Evolutionary conservation across 169 alveolate genomes (phyloP).

Genomic region (Plasmodium blacklocki): DNA sequence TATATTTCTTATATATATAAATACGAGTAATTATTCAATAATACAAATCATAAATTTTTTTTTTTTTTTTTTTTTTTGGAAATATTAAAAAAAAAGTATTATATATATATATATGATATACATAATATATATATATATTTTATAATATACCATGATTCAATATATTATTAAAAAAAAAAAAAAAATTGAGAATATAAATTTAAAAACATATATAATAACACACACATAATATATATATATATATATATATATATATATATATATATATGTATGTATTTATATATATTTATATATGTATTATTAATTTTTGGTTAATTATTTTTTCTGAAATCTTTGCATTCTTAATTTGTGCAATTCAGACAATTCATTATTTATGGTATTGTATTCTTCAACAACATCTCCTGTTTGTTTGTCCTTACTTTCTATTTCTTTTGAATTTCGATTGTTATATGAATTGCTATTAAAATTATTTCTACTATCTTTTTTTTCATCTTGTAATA

Average conservation of each 20-base stretch:
- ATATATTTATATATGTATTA: background rate
- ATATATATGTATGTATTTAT: background rate
- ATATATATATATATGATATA: too few relatives aligned
- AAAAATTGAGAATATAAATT: background rate
- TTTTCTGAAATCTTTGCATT: conserved; percentile 34
- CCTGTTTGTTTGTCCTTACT: background rate
- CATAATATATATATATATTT: too few relatives aligned
- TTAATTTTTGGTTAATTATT: conserved; percentile 4
- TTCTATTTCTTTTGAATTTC: background rate
- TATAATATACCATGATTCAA: too few relatives aligned
- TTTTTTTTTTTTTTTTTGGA: too few relatives aligned
- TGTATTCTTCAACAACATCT: conserved; percentile 14
- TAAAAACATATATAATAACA: background rate
- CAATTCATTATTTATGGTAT: conserved; percentile 54
- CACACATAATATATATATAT: background rate
- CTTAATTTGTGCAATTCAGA: conserved; percentile 57
- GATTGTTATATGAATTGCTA: background rate
- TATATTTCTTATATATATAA: too few relatives aligned
- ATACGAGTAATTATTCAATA: too few relatives aligned
- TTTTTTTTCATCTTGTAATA: background rate
- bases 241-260: background rate
- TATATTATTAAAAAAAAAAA: too few relatives aligned
- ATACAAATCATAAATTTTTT: too few relatives aligned
- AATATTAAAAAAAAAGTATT: too few relatives aligned
- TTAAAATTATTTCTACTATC: background rate